Conservation (phyloP, 768 basidiomycete species). For the Boletus rubescentipes region DNA sequence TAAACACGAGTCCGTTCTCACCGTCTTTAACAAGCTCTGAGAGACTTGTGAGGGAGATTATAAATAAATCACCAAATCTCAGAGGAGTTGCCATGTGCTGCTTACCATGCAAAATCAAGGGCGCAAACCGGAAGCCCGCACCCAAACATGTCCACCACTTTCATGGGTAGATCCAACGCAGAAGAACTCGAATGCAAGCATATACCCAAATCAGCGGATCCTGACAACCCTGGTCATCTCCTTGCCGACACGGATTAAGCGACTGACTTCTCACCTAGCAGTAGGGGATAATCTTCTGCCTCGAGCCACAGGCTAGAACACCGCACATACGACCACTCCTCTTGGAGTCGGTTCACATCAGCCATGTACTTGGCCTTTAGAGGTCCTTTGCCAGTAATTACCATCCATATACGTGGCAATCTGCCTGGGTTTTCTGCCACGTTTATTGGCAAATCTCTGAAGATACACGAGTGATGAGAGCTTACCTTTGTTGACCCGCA, state of each 20-base stretch:
- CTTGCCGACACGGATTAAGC: neutral
- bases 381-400: slow-evolving; percentile 92
- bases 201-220: slow-evolving; percentile 89
- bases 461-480: neutral
- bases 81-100: neutral
- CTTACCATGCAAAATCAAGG: slow-evolving; percentile 82
- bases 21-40: slow-evolving; percentile 84
- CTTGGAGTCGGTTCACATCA: slow-evolving; percentile 56
- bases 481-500: slow-evolving; percentile 26
- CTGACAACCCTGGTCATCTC: slow-evolving; percentile 38
- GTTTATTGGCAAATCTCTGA: neutral
- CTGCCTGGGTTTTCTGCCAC: slow-evolving; percentile 19
- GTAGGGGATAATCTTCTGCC: slow-evolving; percentile 82
- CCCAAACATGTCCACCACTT: slow-evolving; percentile 99
- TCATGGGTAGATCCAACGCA: slow-evolving; percentile 94
- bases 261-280: slow-evolving; percentile 59
- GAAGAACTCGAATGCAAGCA: slow-evolving; percentile 91
- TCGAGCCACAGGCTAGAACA: slow-evolving; percentile 87
- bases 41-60: slow-evolving; percentile 49
- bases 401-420: slow-evolving; percentile 76
- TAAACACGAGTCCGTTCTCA: slow-evolving; percentile 81
- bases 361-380: slow-evolving; percentile 72
- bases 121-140: slow-evolving; percentile 94
- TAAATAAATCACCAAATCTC: slow-evolving; percentile 2
- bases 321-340: slow-evolving; percentile 70